Evolutionary conservation across 495 filamentous ascomycete genomes (phyloP).

Genomic region (Ramalina peruviana): DNA sequence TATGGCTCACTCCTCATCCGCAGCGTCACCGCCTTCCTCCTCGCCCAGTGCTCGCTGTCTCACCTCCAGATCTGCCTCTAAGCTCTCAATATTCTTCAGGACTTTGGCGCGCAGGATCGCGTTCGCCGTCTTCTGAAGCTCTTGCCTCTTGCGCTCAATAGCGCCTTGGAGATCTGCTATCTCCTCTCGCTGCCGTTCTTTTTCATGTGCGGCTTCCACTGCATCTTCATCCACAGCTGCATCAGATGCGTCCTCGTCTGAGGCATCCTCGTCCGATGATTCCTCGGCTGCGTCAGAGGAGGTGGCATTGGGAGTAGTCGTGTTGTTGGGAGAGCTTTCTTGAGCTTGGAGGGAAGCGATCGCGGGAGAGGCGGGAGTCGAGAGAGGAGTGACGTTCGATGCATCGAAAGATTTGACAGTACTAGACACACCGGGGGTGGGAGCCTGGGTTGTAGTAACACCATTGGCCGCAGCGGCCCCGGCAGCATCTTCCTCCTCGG

Average conservation of each 20-base stretch:
- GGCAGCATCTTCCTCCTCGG: constrained; percentile 33
- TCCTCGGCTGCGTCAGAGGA: constrained; percentile 23
- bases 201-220: constrained; percentile 32
- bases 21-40: constrained; percentile 17
- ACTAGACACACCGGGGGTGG: neutral
- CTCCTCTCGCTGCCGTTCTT: constrained; percentile 36
- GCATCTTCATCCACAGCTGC: constrained; percentile 44
- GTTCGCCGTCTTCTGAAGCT: constrained; percentile 30
- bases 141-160: constrained; percentile 30
- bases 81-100: constrained; percentile 30
- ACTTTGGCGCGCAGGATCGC: constrained; percentile 37
- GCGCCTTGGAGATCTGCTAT: constrained; percentile 34
- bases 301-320: constrained; percentile 24
- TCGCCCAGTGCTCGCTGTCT: constrained; percentile 37
- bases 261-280: constrained; percentile 18
- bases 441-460: neutral
- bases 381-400: constrained; percentile 6
- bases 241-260: constrained; percentile 34
- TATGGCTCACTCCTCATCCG: too few species aligned
- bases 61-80: constrained; percentile 33
- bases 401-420: constrained; percentile 5
- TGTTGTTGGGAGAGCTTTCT: constrained; percentile 5
- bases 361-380: constrained; percentile 14
- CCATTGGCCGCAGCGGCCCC: constrained; percentile 8
- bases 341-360: constrained; percentile 1